Base-by-base conservation (phyloP, 208 protist genomes). In the Leishmania aethiopica region DNA sequence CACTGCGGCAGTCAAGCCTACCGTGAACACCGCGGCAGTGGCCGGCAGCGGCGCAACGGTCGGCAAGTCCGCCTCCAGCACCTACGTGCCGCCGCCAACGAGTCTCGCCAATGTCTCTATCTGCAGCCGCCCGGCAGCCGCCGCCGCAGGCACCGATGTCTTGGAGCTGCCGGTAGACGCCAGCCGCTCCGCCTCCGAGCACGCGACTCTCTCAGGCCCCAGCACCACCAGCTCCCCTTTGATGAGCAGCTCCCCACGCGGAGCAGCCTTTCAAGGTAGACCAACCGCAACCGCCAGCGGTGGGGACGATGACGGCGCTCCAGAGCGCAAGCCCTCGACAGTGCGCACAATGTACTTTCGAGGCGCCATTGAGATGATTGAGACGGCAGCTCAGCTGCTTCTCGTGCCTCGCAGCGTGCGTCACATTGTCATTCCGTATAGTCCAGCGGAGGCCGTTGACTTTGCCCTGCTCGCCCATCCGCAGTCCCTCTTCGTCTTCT, bases 401-500 rank as follows among this genome's bases (percentile, higher is more conserved):
- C 74, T 90, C n/a, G 81, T 89, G 64, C 77, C 86, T 62, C 75
- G 78, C 60, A 77, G 79, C 66, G 83, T 85, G 69, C 81, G 81
- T 40, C 86, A 80, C 73, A 86, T 81, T 49, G 79, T 75, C 13
- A 87, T 97, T 40, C 91, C 88, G 25, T 94, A 93, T 83, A 91
- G 84, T 51, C 95, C 95, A 6, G 93, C 93, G 6, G 93, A 96
- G 72, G 88, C 89, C 3, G 88, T 97, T 2, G 95, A 97, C 75
- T 84, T 97, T n/a, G 92, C 89, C 57, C 67, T 97, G 49, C 78
- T 96, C 25, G 59, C 93, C 45, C 90, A 93, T 78, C 92, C 91
- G 22, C 85, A 86, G 60, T 91, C 84, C 59, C 94, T 93, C 6
- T 97, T 97, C 88, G 92, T 97, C 73, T 97, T 97, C 77, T 97